A percentile compares a stretch with the other conserved stretches of the same genome.
Evolutionary conservation across 176 grass and related monocot species (phyloP).

Genomic region (Avena atlantica): DNA sequence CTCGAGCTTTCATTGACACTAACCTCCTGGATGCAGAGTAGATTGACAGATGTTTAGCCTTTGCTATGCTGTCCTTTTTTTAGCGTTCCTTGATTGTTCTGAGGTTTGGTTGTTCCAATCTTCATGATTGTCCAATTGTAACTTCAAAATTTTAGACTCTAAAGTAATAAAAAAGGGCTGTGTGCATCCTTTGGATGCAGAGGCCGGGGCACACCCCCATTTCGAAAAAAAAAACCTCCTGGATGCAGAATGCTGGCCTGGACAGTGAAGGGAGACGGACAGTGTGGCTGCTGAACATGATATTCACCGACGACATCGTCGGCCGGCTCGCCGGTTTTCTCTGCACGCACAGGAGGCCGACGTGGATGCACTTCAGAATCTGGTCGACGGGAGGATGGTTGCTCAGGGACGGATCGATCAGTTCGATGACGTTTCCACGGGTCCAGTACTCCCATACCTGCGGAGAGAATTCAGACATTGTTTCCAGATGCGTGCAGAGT

Average conservation of each 20-base stretch:
- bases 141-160: no score
- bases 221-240: no score
- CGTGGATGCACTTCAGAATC: slow-evolving; percentile 54
- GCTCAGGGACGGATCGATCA: slow-evolving; percentile 45
- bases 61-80: no score
- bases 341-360: slow-evolving; percentile 72
- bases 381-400: slow-evolving; percentile 40
- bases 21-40: slow-evolving; percentile 18
- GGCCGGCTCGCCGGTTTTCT: slow-evolving; percentile 52
- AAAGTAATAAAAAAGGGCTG: no score
- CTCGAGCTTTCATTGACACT: background rate
- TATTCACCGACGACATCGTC: slow-evolving; percentile 50
- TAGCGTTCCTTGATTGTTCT: no score
- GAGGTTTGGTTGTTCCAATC: no score
- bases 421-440: slow-evolving; percentile 36
- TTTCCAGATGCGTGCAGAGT: background rate
- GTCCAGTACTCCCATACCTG: slow-evolving; percentile 69
- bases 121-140: no score
- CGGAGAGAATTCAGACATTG: background rate
- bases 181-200: no score
- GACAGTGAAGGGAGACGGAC: slow-evolving; percentile 45
- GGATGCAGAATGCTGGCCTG: slow-evolving; percentile 49
- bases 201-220: no score
- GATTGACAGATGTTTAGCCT: no score
- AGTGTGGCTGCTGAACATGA: slow-evolving; percentile 59